Evolutionary conservation across 495 filamentous ascomycete species (phyloP).

Genomic region (Penicilliopsis zonata): DNA sequence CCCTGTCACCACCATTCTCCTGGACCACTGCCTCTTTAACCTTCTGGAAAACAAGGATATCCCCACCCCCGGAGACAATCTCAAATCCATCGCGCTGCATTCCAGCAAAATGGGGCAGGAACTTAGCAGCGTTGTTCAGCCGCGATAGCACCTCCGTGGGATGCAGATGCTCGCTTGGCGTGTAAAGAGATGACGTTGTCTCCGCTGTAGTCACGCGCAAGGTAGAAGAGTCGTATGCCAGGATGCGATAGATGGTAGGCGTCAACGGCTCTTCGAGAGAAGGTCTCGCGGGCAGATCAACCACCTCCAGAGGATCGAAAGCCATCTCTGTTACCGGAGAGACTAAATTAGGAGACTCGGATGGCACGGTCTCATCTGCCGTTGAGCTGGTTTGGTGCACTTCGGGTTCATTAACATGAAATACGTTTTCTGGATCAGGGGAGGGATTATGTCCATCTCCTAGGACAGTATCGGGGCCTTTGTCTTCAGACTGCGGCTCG

Average conservation of each 20-base stretch:
- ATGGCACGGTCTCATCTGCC: neutral
- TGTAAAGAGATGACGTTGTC: conserved; percentile 43
- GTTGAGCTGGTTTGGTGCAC: neutral
- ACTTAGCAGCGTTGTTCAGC: conserved; percentile 59
- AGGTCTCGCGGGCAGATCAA: no score
- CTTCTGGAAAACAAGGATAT: conserved; percentile 65
- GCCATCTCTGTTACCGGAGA: neutral
- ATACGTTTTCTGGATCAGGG: conserved; percentile 10
- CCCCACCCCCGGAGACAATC: conserved; percentile 54
- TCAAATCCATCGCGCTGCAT: conserved; percentile 61
- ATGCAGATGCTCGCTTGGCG: conserved; percentile 26
- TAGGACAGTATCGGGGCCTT: conserved; percentile 16
- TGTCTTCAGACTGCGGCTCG: conserved; percentile 14
- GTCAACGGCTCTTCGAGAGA: conserved; percentile 2
- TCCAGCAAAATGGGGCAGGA: conserved; percentile 53
- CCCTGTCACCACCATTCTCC: no score
- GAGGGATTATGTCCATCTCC: conserved; percentile 16
- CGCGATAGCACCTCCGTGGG: conserved; percentile 53
- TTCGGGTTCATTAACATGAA: conserved; percentile 3
- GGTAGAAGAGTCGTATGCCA: conserved; percentile 59
- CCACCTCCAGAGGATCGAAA: no score
- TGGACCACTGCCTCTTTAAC: conserved; percentile 19
- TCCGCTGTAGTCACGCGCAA: conserved; percentile 48
- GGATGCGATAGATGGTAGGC: conserved; percentile 51
- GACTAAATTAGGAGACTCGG: neutral